Percentiles rank a stretch among this genome's conserved stretches.
Evolutionary conservation across 208 protist genomes (phyloP).

Genomic region (Trypanosoma caninum): DNA sequence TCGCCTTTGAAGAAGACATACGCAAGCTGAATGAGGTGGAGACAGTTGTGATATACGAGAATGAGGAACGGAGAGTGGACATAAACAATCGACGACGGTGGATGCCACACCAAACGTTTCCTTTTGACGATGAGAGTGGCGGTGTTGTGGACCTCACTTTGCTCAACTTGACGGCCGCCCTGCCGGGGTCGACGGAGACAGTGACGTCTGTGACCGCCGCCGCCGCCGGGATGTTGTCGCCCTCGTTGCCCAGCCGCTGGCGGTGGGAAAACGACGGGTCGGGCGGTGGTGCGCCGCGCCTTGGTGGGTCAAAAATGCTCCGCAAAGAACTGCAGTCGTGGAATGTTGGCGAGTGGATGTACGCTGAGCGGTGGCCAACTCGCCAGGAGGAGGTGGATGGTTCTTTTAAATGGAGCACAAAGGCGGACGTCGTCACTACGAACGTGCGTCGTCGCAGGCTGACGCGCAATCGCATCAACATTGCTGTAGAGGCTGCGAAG

Average conservation of each 20-base stretch:
- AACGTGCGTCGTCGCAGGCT: slow-evolving; percentile 45
- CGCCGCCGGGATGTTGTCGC: not conserved
- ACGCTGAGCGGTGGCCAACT: slow-evolving; percentile 55
- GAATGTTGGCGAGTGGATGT: slow-evolving; percentile 60
- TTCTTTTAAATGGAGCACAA: slow-evolving; percentile 30
- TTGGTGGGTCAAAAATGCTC: slow-evolving; percentile 22
- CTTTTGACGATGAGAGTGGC: slow-evolving; percentile 48
- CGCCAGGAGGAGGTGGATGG: slow-evolving; percentile 19
- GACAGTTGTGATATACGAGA: slow-evolving; percentile 44
- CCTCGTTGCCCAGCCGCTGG: slow-evolving; percentile 23
- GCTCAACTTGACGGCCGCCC: slow-evolving; percentile 27
- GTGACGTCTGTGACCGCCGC: not conserved
- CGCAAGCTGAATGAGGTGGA: slow-evolving; percentile 24
- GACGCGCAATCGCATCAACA: slow-evolving; percentile 37
- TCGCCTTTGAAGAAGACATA: slow-evolving; percentile 39
- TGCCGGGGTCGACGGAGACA: not conserved
- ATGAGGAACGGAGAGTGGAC: slow-evolving; percentile 34
- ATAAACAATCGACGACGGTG: slow-evolving; percentile 23
- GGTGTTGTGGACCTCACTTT: slow-evolving; percentile 37
- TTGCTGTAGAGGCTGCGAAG: slow-evolving; percentile 28
- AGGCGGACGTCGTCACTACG: slow-evolving; percentile 4
- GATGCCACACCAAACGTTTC: slow-evolving; percentile 52
- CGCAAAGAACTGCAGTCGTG: slow-evolving; percentile 46
- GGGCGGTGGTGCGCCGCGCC: not conserved
- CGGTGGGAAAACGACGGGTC: slow-evolving; percentile 37